Percentiles rank a stretch among this genome's conserved stretches.
These are phyloP conservation scores for Coleophoma cylindrospora DNA, from an alignment of 2,329 filamentous ascomycete species.

Conservation along the genomic window DNA sequence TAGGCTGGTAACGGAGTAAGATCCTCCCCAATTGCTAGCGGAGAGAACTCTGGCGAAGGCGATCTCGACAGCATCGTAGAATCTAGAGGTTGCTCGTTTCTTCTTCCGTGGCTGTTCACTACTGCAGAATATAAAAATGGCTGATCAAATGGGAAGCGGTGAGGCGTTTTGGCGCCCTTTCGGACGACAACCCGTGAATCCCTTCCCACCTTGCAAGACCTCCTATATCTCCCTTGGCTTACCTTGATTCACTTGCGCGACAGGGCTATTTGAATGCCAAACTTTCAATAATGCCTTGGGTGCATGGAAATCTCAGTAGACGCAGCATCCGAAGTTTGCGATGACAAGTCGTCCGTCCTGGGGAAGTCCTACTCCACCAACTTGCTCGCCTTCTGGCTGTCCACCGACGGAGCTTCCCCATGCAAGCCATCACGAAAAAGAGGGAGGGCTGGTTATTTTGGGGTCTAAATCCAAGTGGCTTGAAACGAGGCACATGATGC, in stretches of 20 bases:
- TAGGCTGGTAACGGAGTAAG: conserved; percentile 54
- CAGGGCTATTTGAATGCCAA: neutral
- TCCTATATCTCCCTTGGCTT: neutral
- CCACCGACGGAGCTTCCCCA: too few species aligned
- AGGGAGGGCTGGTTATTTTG: too few species aligned
- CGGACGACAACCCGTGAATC: neutral
- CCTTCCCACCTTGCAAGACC: neutral
- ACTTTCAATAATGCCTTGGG: neutral
- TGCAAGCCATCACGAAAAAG: too few species aligned
- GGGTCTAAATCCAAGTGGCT: too few species aligned
- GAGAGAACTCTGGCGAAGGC: conserved; percentile 26
- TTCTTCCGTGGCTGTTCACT: too few species aligned
- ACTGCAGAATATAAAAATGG: neutral
- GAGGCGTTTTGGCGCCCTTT: neutral
- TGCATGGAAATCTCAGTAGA: neutral
- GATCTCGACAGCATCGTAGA: conserved; percentile 20
- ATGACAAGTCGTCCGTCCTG: too few species aligned
- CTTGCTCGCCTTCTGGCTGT: too few species aligned
- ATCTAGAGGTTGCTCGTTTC: neutral
- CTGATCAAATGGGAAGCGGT: neutral
- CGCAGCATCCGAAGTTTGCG: too few species aligned
- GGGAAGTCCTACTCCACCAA: too few species aligned
- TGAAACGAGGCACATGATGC: too few species aligned
- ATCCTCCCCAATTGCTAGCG: conserved; percentile 41
- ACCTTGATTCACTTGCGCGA: neutral